phyloP scores from a whole-genome alignment of 495 filamentous ascomycete species.

The Ascodesmis nigricans region DNA sequence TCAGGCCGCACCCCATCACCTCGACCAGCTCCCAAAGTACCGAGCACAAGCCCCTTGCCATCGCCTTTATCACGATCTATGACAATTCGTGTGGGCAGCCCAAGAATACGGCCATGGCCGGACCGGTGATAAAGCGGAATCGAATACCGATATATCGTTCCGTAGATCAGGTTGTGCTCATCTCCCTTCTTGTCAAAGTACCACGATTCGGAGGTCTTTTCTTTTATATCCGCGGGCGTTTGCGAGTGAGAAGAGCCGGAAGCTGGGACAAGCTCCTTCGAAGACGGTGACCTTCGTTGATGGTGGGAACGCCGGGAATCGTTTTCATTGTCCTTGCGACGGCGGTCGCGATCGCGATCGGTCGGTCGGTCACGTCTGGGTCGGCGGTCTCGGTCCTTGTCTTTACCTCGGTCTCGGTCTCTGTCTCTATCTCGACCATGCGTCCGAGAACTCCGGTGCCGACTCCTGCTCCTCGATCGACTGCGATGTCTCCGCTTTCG shows the following conservation, averaged over 20 bases:
- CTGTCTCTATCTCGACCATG: slow-evolving; percentile 8
- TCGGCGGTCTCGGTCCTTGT: slow-evolving; percentile 4
- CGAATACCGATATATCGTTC: slow-evolving; percentile 36
- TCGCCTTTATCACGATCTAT: slow-evolving; percentile 33
- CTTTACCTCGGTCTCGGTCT: slow-evolving; percentile 1
- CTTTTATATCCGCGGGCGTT: slow-evolving; percentile 3
- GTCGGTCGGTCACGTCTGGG: slow-evolving; percentile 2
- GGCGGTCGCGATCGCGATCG: slow-evolving; percentile 1
- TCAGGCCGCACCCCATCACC: slow-evolving; percentile 16
- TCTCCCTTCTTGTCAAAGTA: slow-evolving; percentile 38
- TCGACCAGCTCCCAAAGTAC: slow-evolving; percentile 12
- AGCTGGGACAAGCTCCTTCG: slow-evolving; percentile 4
- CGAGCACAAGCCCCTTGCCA: slow-evolving; percentile 29
- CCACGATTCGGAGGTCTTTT: slow-evolving; percentile 11
- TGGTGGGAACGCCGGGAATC: neutral
- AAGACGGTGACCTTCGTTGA: slow-evolving; percentile 3
- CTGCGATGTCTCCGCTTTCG: neutral
- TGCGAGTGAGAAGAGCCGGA: too few relatives aligned
- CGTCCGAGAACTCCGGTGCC: slow-evolving; percentile 7
- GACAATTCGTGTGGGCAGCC: slow-evolving; percentile 25
- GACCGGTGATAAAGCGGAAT: slow-evolving; percentile 36
- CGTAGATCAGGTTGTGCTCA: slow-evolving; percentile 36
- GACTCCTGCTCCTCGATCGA: slow-evolving; percentile 2
- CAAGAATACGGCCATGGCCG: slow-evolving; percentile 39
- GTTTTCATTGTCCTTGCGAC: slow-evolving; percentile 4